Base-by-base conservation (phyloP, 2,329 filamentous ascomycete species). In the Epichloe elymi region DNA sequence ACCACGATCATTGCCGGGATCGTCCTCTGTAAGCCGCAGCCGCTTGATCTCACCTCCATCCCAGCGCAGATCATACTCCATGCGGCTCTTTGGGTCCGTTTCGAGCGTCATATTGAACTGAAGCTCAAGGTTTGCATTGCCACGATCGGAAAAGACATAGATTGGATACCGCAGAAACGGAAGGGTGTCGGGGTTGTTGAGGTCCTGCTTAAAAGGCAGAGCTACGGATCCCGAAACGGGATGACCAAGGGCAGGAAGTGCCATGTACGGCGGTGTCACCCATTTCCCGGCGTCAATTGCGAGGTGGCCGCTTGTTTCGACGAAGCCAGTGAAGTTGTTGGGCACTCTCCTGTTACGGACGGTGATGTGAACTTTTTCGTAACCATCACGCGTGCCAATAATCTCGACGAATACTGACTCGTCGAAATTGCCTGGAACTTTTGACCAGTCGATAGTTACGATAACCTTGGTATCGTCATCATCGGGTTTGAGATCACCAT, bases 61-160 rank as follows among this genome's bases (percentile, higher is more conserved):
- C 15, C 79, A 60, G 5, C 70, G 67, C 3, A 77, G 62, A 4
- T 75, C 71, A 54, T 75, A 79, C 5, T 66, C 67, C 60, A 80
- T 72, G 2, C 67, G 70, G 1, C 68, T 65, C 20, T 65, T 63
- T 1, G 76, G 75, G 51, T 76, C 70, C 5, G 73, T 70, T 56
- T 80, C 78, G 4, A 78, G 66, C 0, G 70, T 65, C 48, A 61
- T 64, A 51, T 63, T 67, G 55, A 70, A 65, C 41, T 68, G 66
- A 12, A 69, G 55, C 17, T 62, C 59, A 1, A 67, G 59, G 2
- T 55, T 57, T 1, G 66, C 56, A 11, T 56, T 51, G 2, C 54
- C 49, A 3, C 53, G 55, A 1, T 56, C 46, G 1, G 61, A 55
- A 45, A 65, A 64, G 6, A 66, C 58, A 43, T 64, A 65, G 19